Conservation (phyloP, 225 moss, liverwort and hornwort species). For the Pseudisothecium myosuroides region DNA sequence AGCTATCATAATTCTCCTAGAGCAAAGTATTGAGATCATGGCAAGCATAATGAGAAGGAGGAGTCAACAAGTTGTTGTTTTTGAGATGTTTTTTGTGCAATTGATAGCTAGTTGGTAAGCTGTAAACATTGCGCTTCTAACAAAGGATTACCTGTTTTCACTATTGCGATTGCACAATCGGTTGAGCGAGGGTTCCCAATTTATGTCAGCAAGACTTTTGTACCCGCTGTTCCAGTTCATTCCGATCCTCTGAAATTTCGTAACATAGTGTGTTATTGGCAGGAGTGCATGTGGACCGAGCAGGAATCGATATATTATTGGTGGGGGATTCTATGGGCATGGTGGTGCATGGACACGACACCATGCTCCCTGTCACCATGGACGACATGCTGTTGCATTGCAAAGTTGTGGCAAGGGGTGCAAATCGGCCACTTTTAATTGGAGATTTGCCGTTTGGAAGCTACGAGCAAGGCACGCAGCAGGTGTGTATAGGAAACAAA, state of each 20-base stretch:
- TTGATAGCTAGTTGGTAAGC: background rate
- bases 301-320: constrained; percentile 77
- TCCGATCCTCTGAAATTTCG: background rate
- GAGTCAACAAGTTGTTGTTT: background rate
- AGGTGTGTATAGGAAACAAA: constrained; percentile 28
- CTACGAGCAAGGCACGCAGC: constrained; percentile 82
- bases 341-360: constrained; percentile 99
- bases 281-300: constrained; percentile 90
- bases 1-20: too few species aligned
- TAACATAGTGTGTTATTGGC: background rate
- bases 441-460: constrained; percentile 97
- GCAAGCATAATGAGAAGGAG: background rate
- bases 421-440: constrained; percentile 68
- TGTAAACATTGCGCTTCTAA: background rate
- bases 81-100: background rate
- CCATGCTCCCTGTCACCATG: constrained; percentile 82
- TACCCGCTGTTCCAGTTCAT: background rate
- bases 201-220: background rate
- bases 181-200: background rate
- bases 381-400: constrained; percentile 92
- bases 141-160: background rate
- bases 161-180: background rate
- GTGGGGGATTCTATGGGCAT: constrained; percentile 96
- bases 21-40: too few species aligned
- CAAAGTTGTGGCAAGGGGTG: constrained; percentile 78